Evolutionary conservation across 1,284 basidiomycete species (phyloP).

Genomic region (Sanghuangporus sanghuang): DNA sequence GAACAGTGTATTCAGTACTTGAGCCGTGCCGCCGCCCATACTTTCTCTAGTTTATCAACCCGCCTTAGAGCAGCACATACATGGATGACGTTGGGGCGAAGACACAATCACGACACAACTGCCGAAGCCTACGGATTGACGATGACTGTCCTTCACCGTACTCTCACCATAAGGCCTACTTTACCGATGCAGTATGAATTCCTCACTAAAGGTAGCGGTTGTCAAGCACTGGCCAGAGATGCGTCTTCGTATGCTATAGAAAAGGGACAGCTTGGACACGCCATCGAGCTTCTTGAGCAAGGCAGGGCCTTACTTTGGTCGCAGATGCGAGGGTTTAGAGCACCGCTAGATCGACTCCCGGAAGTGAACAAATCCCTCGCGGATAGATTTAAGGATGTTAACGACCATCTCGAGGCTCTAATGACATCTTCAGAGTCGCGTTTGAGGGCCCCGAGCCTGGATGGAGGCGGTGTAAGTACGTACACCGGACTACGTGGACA

Average conservation of each 20-base stretch:
- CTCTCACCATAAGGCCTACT: background rate
- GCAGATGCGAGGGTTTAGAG: background rate
- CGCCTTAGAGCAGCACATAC: background rate
- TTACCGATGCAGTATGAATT: background rate
- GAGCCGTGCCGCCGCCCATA: background rate
- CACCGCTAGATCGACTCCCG: background rate
- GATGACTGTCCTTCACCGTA: background rate
- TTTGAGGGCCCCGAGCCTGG: background rate
- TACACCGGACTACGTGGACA: background rate
- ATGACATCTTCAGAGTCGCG: background rate
- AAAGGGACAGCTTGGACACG: background rate
- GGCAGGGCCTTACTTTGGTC: conserved; percentile 5
- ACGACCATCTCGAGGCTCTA: background rate
- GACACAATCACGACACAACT: background rate
- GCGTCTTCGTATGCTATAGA: background rate
- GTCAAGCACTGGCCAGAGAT: background rate
- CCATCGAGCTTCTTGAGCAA: conserved; percentile 4
- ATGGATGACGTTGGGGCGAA: background rate
- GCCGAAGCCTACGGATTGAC: background rate
- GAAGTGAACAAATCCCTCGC: background rate
- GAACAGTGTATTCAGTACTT: background rate
- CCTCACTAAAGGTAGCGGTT: background rate
- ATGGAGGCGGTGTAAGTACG: background rate
- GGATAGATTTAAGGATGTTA: background rate
- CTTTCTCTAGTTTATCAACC: background rate